phyloP scores from a whole-genome alignment of 352 stramenopile genomes.

The Blastocystis sp. region DNA sequence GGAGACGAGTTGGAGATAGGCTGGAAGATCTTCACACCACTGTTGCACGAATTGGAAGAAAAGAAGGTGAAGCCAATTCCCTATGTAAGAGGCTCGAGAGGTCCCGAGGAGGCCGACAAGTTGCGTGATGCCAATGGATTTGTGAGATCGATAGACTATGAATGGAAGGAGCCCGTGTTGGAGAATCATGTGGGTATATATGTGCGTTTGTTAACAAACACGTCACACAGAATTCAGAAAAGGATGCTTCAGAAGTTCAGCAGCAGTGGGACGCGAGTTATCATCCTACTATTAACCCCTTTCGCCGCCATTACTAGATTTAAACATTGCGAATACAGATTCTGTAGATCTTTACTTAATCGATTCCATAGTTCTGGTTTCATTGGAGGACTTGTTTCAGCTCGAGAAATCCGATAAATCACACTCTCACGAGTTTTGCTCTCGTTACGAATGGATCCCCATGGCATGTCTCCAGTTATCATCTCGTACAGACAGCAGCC shows the following conservation, averaged over 20 bases:
- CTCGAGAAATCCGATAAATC: not conserved
- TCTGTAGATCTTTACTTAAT: not conserved
- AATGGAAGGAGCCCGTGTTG: slow-evolving; percentile 46
- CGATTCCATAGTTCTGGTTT: not conserved
- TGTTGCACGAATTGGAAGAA: slow-evolving; percentile 77
- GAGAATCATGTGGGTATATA: not conserved
- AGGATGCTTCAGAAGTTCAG: slow-evolving; percentile 1
- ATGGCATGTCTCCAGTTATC: not conserved
- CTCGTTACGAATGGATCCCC: not conserved
- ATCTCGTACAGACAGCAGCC: slow-evolving; percentile 36
- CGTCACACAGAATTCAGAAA: not conserved
- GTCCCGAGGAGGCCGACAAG: slow-evolving; percentile 80
- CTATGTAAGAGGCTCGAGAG: slow-evolving; percentile 85
- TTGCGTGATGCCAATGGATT: slow-evolving; percentile 64
- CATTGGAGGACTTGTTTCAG: not conserved
- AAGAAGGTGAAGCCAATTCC: slow-evolving; percentile 80
- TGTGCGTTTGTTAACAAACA: slow-evolving; percentile 13
- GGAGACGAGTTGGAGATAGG: slow-evolving; percentile 88
- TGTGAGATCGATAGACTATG: slow-evolving; percentile 21
- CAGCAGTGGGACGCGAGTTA: not conserved
- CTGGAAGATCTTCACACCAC: slow-evolving; percentile 95
- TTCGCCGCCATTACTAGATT: not conserved
- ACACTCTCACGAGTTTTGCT: slow-evolving; percentile 7
- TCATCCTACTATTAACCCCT: not conserved
- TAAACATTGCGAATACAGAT: not conserved